phyloP scores from a whole-genome alignment of 2,329 filamentous ascomycete species.

The Delphinella strobiligena region DNA sequence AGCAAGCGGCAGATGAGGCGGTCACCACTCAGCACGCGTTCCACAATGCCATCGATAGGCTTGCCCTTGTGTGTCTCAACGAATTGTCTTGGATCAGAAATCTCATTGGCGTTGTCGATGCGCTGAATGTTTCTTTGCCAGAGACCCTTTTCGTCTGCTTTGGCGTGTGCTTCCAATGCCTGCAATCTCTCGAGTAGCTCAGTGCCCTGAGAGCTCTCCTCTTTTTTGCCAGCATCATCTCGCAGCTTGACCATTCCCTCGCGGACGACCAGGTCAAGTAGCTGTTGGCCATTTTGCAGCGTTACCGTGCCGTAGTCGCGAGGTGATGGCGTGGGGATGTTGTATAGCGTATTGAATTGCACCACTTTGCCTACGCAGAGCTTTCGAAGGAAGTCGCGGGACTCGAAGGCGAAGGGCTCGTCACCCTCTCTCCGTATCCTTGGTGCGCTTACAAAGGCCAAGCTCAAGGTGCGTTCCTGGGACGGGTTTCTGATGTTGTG shows the following conservation, averaged over 20 bases:
- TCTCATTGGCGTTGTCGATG: conserved; percentile 71
- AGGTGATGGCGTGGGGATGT: conserved; percentile 58
- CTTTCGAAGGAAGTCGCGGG: conserved; percentile 81
- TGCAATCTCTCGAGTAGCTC: conserved; percentile 67
- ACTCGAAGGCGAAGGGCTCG: conserved; percentile 80
- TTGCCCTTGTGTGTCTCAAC: conserved; percentile 76
- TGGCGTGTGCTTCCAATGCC: conserved; percentile 64
- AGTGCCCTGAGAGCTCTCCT: conserved; percentile 64
- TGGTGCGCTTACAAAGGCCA: conserved; percentile 86
- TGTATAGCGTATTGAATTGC: conserved; percentile 76
- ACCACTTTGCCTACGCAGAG: conserved; percentile 76
- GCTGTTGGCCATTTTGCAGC: conserved; percentile 59
- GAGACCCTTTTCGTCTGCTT: conserved; percentile 65
- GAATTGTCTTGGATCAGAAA: conserved; percentile 63
- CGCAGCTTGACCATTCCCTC: conserved; percentile 89
- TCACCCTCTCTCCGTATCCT: conserved; percentile 80
- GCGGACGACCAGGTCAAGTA: conserved; percentile 75
- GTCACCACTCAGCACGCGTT: conserved; percentile 85
- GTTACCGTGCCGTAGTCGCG: conserved; percentile 79
- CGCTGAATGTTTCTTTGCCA: conserved; percentile 56
- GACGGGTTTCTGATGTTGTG: conserved; percentile 68
- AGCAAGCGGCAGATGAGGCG: conserved; percentile 75
- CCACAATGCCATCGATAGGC: conserved; percentile 67
- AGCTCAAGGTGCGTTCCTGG: conserved; percentile 73
- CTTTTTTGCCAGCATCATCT: conserved; percentile 85